These are phyloP conservation scores for Vigna nakashimae DNA, from an alignment of 306 rosid species.

Conservation along the genomic window DNA sequence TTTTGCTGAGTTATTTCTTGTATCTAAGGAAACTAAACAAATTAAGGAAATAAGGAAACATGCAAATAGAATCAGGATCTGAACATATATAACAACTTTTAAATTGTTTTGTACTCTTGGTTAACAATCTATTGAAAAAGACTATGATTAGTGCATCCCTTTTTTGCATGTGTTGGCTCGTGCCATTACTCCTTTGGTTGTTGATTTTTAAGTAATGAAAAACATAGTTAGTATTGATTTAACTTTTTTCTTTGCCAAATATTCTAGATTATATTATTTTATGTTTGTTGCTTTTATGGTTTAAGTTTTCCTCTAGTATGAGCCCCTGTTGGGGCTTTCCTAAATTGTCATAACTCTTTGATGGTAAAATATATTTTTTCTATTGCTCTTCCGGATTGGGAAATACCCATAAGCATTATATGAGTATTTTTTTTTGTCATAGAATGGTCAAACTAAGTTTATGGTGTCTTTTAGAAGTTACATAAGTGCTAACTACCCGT, in stretches of 20 bases:
- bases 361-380: neutral
- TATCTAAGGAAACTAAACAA: neutral
- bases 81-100: neutral
- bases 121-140: neutral
- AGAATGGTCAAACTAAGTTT: neutral
- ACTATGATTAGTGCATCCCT: neutral
- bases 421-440: neutral
- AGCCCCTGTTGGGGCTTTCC: no score
- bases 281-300: neutral
- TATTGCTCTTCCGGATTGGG: neutral
- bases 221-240: neutral
- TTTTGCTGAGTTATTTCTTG: no score
- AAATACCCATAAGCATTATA: neutral
- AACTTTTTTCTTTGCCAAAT: neutral
- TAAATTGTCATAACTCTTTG: neutral
- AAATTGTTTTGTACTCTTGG: neutral
- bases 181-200: neutral
- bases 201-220: neutral
- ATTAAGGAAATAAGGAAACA: neutral
- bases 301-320: neutral
- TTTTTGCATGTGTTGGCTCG: neutral
- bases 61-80: neutral
- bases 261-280: neutral
- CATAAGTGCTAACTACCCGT: conserved; percentile 22
- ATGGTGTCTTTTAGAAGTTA: neutral